Evolutionary conservation across 2,329 filamentous ascomycete genomes (phyloP).

Genomic region (Neofusicoccum sp.): DNA sequence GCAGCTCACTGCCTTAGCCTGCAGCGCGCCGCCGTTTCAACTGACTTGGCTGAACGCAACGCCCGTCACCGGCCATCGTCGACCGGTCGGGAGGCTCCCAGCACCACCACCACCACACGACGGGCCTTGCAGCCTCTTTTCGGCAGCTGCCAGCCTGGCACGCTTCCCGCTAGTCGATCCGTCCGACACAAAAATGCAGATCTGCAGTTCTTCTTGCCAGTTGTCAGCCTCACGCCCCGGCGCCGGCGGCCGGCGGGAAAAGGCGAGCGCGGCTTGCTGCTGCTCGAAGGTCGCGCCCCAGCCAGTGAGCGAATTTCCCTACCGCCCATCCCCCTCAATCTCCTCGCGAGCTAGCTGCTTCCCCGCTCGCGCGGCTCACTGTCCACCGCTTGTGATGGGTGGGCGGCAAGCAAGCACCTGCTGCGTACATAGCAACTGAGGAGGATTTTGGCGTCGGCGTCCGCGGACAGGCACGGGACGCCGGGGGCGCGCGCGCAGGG

Average conservation of each 20-base stretch:
- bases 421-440: no score
- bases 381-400: no score
- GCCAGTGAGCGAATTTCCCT: background rate
- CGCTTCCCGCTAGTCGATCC: constrained; percentile 1
- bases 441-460: no score
- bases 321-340: background rate
- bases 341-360: no score
- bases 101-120: no score
- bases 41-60: no score
- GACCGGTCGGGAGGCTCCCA: no score
- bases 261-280: no score
- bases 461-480: no score
- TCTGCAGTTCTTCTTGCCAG: background rate
- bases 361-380: no score
- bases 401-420: no score
- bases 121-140: background rate
- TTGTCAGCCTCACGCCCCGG: background rate
- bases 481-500: no score
- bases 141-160: background rate
- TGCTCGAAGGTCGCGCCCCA: background rate
- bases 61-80: background rate
- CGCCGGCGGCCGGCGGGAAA: background rate
- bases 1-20: background rate
- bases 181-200: background rate
- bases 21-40: constrained; percentile 1